Percentiles rank a stretch among this genome's conserved stretches.
phyloP scores from a whole-genome alignment of 805 yeast species.

The Pichia rugopelliculosa region DNA sequence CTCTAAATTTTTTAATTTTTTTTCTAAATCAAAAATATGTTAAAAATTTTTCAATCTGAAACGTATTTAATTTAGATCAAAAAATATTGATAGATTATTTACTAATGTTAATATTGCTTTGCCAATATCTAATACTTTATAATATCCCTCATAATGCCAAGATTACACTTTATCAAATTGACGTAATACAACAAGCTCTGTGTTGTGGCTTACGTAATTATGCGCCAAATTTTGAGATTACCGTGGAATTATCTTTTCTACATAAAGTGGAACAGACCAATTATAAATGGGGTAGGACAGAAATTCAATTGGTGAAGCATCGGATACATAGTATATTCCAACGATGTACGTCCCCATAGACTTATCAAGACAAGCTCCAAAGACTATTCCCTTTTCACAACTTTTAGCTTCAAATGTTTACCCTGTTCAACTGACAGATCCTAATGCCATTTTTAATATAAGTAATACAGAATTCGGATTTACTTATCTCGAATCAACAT shows the following conservation, averaged over 20 bases:
- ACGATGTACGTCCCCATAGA: slow-evolving; percentile 31
- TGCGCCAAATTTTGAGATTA: too few relatives aligned
- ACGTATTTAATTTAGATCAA: too few relatives aligned
- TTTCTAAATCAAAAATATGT: too few relatives aligned
- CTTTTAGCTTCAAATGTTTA: slow-evolving; percentile 24
- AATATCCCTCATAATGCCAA: too few relatives aligned
- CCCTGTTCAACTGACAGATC: slow-evolving; percentile 30
- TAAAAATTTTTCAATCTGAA: too few relatives aligned
- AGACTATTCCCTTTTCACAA: slow-evolving; percentile 22
- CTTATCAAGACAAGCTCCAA: slow-evolving; percentile 19
- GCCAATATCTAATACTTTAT: too few relatives aligned
- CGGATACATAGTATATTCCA: neutral
- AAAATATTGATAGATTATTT: too few relatives aligned
- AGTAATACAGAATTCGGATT: slow-evolving; percentile 27
- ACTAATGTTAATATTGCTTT: too few relatives aligned
- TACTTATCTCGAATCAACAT: slow-evolving; percentile 26
- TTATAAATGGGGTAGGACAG: too few relatives aligned
- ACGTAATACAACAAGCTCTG: neutral
- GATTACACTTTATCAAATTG: too few relatives aligned
- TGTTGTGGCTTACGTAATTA: neutral
- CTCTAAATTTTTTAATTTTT: too few relatives aligned
- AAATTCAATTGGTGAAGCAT: too few relatives aligned
- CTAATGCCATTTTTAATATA: slow-evolving; percentile 25
- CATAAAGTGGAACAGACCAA: neutral
- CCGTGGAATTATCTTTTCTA: neutral